Evolutionary conservation across 495 filamentous ascomycete genomes (phyloP).

Genomic region (Hyaloscypha finlandica): DNA sequence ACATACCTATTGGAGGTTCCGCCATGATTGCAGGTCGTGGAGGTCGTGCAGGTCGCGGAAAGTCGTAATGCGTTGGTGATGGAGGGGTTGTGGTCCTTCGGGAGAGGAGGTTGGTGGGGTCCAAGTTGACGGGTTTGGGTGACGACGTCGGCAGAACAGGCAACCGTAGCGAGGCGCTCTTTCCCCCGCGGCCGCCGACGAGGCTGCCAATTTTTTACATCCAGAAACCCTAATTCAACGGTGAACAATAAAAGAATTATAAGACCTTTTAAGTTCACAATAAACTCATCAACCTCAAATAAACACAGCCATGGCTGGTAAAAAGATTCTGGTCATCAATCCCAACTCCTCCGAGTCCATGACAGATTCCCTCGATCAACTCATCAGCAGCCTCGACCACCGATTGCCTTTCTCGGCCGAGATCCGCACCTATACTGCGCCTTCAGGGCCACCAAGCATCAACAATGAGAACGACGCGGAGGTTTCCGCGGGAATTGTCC

Average conservation of each 20-base stretch:
- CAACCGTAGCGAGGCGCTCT: slow-evolving; percentile 18
- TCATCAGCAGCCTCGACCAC: slow-evolving; percentile 54
- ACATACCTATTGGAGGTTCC: slow-evolving; percentile 70
- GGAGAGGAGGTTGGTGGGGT: slow-evolving; percentile 23
- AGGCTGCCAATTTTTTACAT: slow-evolving; percentile 12
- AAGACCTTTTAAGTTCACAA: too few species aligned
- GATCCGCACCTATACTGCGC: slow-evolving; percentile 54
- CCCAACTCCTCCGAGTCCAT: slow-evolving; percentile 85
- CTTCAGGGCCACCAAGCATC: slow-evolving; percentile 59
- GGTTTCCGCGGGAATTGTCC: slow-evolving; percentile 53
- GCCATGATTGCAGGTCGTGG: slow-evolving; percentile 51
- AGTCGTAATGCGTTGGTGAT: slow-evolving; percentile 4
- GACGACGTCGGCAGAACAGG: slow-evolving; percentile 10
- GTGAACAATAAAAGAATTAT: too few species aligned
- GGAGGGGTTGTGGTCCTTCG: slow-evolving; percentile 1
- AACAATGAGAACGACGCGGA: slow-evolving; percentile 61
- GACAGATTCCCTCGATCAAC: slow-evolving; percentile 71
- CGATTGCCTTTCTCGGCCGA: slow-evolving; percentile 31
- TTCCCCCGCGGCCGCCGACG: slow-evolving; percentile 23
- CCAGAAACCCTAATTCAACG: too few species aligned
- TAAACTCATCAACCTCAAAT: background rate
- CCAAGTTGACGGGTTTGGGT: slow-evolving; percentile 9
- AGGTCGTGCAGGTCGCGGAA: background rate
- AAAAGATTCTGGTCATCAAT: slow-evolving; percentile 78
- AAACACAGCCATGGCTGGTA: slow-evolving; percentile 7